Base-by-base conservation (phyloP, 2,329 filamentous ascomycete species). In the Didymella sp. region DNA sequence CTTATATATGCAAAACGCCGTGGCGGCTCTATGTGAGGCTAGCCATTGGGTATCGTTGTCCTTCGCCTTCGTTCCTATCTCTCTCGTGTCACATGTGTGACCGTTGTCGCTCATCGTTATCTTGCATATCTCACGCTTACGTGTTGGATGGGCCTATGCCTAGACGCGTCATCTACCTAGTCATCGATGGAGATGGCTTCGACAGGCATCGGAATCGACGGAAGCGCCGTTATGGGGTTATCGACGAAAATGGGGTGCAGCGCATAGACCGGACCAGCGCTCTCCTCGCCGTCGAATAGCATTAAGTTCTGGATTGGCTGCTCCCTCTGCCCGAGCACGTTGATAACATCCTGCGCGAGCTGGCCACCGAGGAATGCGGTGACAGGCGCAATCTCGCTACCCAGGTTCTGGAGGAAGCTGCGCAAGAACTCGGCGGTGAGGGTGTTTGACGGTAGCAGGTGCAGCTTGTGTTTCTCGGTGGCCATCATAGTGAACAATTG, bases 251-350 rank as follows among this genome's bases (percentile, higher is more conserved):
- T 81, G 0, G 92, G 91, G 72, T 96, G 49, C 38, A 98, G 81
- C 2, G 92, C 84, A 73, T 95, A 96, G 63, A 95, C 87, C 2
- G 87, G 87, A 0, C 89, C 91, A 63, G 90, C 85, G 76, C 91
- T 90, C 42, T 83, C 85, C 66, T 91, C 90, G 13, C 93, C 93
- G 74, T 98, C 92, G 69, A 98, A 96, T 19, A 98, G 81, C 46
- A 96, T 85, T 74, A 96, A 87, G 76, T 99, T 99, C 79, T 99
- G 95, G 38, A 99, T 89, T 0, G 95, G 95, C 76, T 97, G 95
- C 78, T 98, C 92, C 37, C 90, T 87, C 73, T 90, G 87, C 45
- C 93, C 92, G 6, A 98, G 84, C 28, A 97, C 93, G 70, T 98
- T 98, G 78, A 99, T 98, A 48, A 96, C 92, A 73, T 99, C 95